These are phyloP conservation scores for Malassezia dermatis DNA, from an alignment of 1,284 basidiomycete species.

Conservation along the genomic window DNA sequence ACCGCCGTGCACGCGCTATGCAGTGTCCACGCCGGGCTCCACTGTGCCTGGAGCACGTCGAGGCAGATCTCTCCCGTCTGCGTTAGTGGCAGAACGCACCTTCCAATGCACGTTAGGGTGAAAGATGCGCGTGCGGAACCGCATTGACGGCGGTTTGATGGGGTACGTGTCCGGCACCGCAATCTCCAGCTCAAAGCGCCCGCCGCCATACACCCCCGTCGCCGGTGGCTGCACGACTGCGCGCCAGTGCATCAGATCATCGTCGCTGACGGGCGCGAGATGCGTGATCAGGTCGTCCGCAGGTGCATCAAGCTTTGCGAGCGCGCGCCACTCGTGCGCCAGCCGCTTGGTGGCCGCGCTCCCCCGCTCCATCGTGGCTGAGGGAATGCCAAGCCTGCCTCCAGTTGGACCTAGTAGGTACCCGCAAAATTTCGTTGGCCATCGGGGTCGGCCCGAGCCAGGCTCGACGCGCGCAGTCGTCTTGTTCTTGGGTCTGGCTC, in stretches of 20 bases:
- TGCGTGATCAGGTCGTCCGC: constrained; percentile 12
- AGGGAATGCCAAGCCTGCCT: background rate
- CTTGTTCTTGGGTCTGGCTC: background rate
- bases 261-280: constrained; percentile 31
- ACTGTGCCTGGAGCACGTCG: constrained; percentile 41
- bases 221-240: constrained; percentile 27
- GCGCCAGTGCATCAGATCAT: constrained; percentile 39
- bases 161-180: constrained; percentile 32
- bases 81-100: constrained; percentile 7
- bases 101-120: constrained; percentile 43
- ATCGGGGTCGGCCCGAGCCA: background rate
- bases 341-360: constrained; percentile 4
- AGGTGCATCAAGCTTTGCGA: background rate
- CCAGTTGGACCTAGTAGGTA: background rate
- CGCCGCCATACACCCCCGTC: constrained; percentile 26
- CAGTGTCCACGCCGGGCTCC: constrained; percentile 47
- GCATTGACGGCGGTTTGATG: constrained; percentile 39
- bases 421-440: background rate
- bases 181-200: constrained; percentile 30
- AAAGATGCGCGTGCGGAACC: constrained; percentile 36
- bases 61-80: constrained; percentile 47
- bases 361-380: background rate
- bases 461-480: background rate
- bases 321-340: constrained; percentile 8
- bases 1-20: constrained; percentile 42